A percentile compares a stretch with the other conserved stretches of the same genome.
phyloP scores from a whole-genome alignment of 192 early-diverging fungal species.

The Backusella mclennaniae region DNA sequence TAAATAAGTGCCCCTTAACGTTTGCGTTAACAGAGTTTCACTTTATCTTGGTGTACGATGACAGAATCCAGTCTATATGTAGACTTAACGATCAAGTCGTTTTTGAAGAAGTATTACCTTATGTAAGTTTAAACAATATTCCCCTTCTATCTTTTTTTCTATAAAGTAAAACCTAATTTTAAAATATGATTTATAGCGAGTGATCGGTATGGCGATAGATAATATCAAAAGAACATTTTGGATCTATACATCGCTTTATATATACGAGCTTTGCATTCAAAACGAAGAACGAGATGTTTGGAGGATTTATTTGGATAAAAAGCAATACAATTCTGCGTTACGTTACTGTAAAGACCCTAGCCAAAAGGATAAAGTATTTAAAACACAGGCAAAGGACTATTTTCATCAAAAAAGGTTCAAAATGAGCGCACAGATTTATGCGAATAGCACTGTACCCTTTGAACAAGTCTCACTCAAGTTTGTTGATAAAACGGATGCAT shows the following conservation, averaged over 20 bases:
- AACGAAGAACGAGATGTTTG: slow-evolving; percentile 96
- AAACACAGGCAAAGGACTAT: slow-evolving; percentile 84
- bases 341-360: slow-evolving; percentile 72
- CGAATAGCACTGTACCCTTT: slow-evolving; percentile 75
- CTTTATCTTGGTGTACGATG: slow-evolving; percentile 79
- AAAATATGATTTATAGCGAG: slow-evolving; percentile 33
- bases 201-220: slow-evolving; percentile 74
- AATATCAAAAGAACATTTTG: slow-evolving; percentile 82
- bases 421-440: slow-evolving; percentile 85
- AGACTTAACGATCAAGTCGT: slow-evolving; percentile 79
- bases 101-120: slow-evolving; percentile 75
- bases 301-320: slow-evolving; percentile 81
- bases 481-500: slow-evolving; percentile 61
- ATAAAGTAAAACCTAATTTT: neutral
- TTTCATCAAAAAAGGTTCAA: slow-evolving; percentile 72
- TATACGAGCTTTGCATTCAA: slow-evolving; percentile 88
- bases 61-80: slow-evolving; percentile 73
- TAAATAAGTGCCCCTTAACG: slow-evolving; percentile 53
- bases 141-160: neutral
- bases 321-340: slow-evolving; percentile 82
- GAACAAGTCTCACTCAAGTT: slow-evolving; percentile 90
- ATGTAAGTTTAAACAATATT: slow-evolving; percentile 46
- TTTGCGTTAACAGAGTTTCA: slow-evolving; percentile 90
- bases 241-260: slow-evolving; percentile 77
- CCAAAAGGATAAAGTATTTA: slow-evolving; percentile 76